Conservation (phyloP, 2,329 filamentous ascomycete species). For the Phialocephala sp. region DNA sequence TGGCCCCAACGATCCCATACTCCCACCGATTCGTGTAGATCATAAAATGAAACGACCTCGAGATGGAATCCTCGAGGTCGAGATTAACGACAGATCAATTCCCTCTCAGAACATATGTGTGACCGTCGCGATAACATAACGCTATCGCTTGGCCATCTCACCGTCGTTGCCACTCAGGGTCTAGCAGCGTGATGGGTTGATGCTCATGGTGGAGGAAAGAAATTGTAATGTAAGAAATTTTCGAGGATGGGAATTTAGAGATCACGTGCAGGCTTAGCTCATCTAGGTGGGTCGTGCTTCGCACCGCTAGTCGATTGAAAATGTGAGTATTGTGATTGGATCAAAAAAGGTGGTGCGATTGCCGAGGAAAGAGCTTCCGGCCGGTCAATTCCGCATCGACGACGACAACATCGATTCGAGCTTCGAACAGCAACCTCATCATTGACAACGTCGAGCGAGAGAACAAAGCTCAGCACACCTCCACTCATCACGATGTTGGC, state of each 20-base stretch:
- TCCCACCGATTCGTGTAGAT: slow-evolving; percentile 46
- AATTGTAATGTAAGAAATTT: slow-evolving; percentile 27
- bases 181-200: slow-evolving; percentile 42
- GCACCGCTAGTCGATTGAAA: slow-evolving; percentile 2
- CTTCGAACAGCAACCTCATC: slow-evolving; percentile 7
- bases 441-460: slow-evolving; percentile 14
- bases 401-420: slow-evolving; percentile 33
- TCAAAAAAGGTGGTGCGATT: slow-evolving; percentile 18
- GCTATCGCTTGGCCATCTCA: slow-evolving; percentile 35
- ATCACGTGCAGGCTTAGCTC: not conserved
- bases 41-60: slow-evolving; percentile 49
- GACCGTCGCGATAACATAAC: slow-evolving; percentile 42
- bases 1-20: too few relatives aligned
- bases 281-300: too few relatives aligned
- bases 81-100: slow-evolving; percentile 49
- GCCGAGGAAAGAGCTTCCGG: slow-evolving; percentile 26
- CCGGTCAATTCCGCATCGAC: slow-evolving; percentile 33
- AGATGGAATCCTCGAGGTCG: slow-evolving; percentile 45
- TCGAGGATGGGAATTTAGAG: not conserved
- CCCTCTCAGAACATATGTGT: slow-evolving; percentile 43
- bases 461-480: slow-evolving; percentile 14
- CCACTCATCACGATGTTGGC: slow-evolving; percentile 48
- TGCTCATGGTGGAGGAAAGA: slow-evolving; percentile 39
- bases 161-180: slow-evolving; percentile 39
- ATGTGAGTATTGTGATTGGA: slow-evolving; percentile 10